phyloP scores from a whole-genome alignment of 1,284 basidiomycete species.

The Boletus mariae region DNA sequence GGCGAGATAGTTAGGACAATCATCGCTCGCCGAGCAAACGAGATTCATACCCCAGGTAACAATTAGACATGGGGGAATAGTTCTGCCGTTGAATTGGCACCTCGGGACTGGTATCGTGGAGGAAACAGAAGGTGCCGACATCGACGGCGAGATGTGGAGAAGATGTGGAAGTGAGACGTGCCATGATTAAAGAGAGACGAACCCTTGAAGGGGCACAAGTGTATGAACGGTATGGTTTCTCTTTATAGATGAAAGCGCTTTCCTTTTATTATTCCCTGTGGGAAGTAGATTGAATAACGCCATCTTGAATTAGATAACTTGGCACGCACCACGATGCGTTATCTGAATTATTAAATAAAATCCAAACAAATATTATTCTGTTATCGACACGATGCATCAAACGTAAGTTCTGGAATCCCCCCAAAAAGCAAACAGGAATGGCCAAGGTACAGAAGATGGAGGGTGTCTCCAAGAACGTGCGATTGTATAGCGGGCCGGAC shows the following conservation, averaged over 20 bases:
- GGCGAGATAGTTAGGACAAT: background rate
- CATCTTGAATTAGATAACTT: background rate
- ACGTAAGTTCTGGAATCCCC: background rate
- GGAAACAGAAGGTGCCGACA: background rate
- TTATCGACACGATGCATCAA: background rate
- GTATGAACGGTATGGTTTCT: too few relatives aligned
- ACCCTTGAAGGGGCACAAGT: background rate
- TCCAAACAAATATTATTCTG: background rate
- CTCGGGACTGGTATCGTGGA: background rate
- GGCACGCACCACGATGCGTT: background rate
- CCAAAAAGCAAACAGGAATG: background rate
- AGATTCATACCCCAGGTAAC: constrained; percentile 7
- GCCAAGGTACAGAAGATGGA: background rate
- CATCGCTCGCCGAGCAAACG: background rate
- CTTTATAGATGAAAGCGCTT: background rate
- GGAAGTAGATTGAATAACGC: background rate
- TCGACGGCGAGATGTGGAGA: background rate
- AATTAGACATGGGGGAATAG: background rate
- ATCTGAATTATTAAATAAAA: background rate
- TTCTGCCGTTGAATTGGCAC: background rate
- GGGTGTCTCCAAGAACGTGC: background rate
- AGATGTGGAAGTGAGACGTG: background rate
- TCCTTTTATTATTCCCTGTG: background rate
- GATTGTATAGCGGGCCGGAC: background rate
- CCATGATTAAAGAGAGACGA: background rate